These are phyloP conservation scores for Hypoxylon trugodes DNA, from an alignment of 495 filamentous ascomycete genomes.

Conservation along the genomic window DNA sequence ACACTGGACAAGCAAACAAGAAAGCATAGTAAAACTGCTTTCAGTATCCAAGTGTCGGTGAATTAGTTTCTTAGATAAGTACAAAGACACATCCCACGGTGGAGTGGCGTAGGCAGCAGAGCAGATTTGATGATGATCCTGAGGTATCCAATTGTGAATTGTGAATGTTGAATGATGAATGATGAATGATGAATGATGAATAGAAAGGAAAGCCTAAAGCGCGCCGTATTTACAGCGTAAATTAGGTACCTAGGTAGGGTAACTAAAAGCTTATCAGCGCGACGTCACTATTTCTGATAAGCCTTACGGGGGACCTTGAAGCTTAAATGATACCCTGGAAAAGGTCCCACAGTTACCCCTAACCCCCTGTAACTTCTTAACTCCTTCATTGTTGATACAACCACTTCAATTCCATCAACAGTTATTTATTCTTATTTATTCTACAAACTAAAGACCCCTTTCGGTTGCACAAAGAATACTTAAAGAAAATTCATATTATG, in stretches of 20 bases:
- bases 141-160: neutral
- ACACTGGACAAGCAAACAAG: neutral
- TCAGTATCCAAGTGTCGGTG: constrained; percentile 13
- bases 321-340: no score
- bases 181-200: neutral
- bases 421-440: no score
- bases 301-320: no score
- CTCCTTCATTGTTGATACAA: no score
- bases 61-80: neutral
- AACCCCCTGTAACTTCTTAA: no score
- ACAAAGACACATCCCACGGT: neutral
- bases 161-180: neutral
- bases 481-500: no score
- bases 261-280: constrained; percentile 29
- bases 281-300: constrained; percentile 32
- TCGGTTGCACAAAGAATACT: no score
- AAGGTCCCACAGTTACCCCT: neutral
- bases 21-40: neutral
- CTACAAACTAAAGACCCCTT: no score
- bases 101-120: constrained; percentile 13
- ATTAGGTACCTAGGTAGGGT: no score
- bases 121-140: neutral
- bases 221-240: constrained; percentile 11
- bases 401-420: no score
- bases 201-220: constrained; percentile 8